A percentile compares a stretch with the other conserved stretches of the same genome.
Evolutionary conservation across 805 yeast species (phyloP).

Genomic region (Lachancea fermentati): DNA sequence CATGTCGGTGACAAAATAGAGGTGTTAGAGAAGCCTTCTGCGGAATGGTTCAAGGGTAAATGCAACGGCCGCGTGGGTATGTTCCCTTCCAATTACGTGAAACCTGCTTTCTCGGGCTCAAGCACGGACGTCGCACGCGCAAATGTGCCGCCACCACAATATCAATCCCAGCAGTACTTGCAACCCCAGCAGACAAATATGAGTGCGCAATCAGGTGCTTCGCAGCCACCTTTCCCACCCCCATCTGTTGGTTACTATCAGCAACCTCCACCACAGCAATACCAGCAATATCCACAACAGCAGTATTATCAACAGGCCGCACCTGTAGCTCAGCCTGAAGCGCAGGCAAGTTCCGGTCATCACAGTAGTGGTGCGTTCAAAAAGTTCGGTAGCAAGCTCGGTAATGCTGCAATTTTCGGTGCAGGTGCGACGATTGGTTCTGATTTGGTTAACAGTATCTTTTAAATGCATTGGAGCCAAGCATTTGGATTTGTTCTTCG

Average conservation of each 20-base stretch:
- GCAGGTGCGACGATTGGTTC: slow-evolving; percentile 95
- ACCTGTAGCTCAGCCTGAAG: slow-evolving; percentile 20
- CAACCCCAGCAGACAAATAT: slow-evolving; percentile 12
- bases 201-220: slow-evolving; percentile 6
- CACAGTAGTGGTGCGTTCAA: slow-evolving; percentile 36
- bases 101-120: slow-evolving; percentile 26
- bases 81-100: slow-evolving; percentile 87
- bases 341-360: slow-evolving; percentile 25
- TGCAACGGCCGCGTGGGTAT: slow-evolving; percentile 60
- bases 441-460: slow-evolving; percentile 69
- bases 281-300: slow-evolving; percentile 31
- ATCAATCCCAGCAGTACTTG: slow-evolving; percentile 15
- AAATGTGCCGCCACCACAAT: slow-evolving; percentile 23
- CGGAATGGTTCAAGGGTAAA: slow-evolving; percentile 90
- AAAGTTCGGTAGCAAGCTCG: slow-evolving; percentile 73
- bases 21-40: slow-evolving; percentile 66
- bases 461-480: slow-evolving; percentile 31
- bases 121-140: slow-evolving; percentile 10
- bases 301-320: slow-evolving; percentile 35
- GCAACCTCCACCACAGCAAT: slow-evolving; percentile 32
- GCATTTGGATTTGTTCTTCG: background rate
- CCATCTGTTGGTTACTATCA: slow-evolving; percentile 45
- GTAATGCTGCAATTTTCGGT: slow-evolving; percentile 91
- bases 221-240: slow-evolving; percentile 43
- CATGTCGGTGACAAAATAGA: slow-evolving; percentile 62